Evolutionary conservation across 2,329 filamentous ascomycete species (phyloP), one percentile per base, ranked within the genome.

Genomic region (Cryphonectria radicalis): DNA sequence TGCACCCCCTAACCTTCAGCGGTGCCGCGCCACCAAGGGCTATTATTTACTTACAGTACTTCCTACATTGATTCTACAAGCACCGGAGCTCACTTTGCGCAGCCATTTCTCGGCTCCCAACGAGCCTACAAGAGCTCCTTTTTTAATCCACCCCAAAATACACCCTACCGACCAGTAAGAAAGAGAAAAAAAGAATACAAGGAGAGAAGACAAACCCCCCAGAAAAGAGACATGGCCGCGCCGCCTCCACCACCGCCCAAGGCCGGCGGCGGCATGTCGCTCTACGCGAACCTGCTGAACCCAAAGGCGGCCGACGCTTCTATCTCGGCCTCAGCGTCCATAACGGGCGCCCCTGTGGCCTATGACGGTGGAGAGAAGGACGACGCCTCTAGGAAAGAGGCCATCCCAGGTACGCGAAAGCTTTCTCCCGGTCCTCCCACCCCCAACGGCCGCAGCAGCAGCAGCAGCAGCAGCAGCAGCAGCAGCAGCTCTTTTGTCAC

Each of bases 231-330:
- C 37, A 75, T 75, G 74, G 69, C 74, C 60, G 73, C 73, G 22
- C 81, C 81, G 46, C 78, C 84, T 32, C 81, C 82, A 57, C 83
- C 83, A 57, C 83, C 83, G 62, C 81, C 81, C 17, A 78, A 80
- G 63, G 46, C 46, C 46, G 81, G 84, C 70, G 82, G 84, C 70
- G 86, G 86, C 70, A 84, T 94, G 75, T 95, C 93, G 25, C 89
- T 97, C 6, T 97, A 97, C 79, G 94, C 93, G 69, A 93, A 97
- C 80, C 87, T 97, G 60, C 89, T 96, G 74, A 91, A 93, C 76
- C 84, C 89, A 28, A 82, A 85, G 63, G 76, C 80, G 74, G 80
- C 82, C 71, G 46, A 50, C 7, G 46, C 46, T 50, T 50, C 46
- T 50, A 11, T 7, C 46, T n/a, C 46, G 46, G 75, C 82, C 50